Evolutionary conservation across 495 filamentous ascomycete species (phyloP).

Genomic region (Podospora conica): DNA sequence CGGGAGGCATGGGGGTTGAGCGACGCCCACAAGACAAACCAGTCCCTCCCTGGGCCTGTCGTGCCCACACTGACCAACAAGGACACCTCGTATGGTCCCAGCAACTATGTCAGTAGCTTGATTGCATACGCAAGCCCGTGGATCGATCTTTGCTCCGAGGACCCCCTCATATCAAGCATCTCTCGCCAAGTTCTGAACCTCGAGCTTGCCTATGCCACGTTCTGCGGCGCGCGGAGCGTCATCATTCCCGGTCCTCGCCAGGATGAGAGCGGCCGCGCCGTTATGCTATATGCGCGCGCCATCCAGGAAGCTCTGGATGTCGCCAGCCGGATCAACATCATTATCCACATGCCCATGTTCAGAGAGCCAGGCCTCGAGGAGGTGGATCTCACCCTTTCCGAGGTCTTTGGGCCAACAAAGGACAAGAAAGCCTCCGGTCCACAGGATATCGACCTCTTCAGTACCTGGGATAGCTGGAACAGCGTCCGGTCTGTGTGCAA

Average conservation of each 20-base stretch:
- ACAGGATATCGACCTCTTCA: conserved; percentile 57
- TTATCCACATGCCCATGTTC: conserved; percentile 77
- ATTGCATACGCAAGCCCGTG: conserved; percentile 73
- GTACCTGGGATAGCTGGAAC: conserved; percentile 92
- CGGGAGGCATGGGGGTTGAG: conserved; percentile 24
- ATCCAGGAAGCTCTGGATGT: conserved; percentile 71
- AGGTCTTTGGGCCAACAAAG: conserved; percentile 23
- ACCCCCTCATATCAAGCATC: conserved; percentile 73
- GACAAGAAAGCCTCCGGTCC: conserved; percentile 8
- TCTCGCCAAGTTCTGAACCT: conserved; percentile 84
- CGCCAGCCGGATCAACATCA: conserved; percentile 68
- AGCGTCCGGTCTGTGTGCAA: conserved; percentile 77
- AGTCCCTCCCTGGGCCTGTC: conserved; percentile 41
- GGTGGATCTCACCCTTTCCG: conserved; percentile 34
- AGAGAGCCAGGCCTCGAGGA: conserved; percentile 42
- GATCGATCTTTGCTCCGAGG: conserved; percentile 82
- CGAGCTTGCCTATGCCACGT: conserved; percentile 89
- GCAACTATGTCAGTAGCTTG: conserved; percentile 61
- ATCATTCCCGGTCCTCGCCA: conserved; percentile 69
- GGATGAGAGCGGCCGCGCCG: conserved; percentile 34
- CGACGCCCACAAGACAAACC: conserved; percentile 20
- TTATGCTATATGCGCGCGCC: conserved; percentile 73
- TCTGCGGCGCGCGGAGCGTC: conserved; percentile 81
- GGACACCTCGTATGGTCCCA: conserved; percentile 70
- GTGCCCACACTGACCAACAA: conserved; percentile 63